A percentile compares a stretch with the other conserved stretches of the same genome.
These are phyloP conservation scores for Daphne laureola DNA, from an alignment of 441 rosid species.

Conservation along the genomic window DNA sequence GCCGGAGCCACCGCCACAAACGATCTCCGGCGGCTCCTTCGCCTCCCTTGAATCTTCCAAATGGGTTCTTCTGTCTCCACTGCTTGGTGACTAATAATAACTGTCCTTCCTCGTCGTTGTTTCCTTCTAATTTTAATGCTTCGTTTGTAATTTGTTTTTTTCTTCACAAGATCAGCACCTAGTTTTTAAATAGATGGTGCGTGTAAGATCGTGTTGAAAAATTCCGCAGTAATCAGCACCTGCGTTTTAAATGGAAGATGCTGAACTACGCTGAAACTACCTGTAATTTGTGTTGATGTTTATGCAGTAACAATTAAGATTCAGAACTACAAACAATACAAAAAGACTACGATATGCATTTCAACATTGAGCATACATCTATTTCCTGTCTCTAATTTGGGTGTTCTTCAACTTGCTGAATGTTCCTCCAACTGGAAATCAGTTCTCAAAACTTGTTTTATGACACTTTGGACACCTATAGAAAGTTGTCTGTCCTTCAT, in stretches of 20 bases:
- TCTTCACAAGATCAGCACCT: slow-evolving; percentile 6
- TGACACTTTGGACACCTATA: slow-evolving; percentile 35
- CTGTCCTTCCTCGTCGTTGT: slow-evolving; percentile 10
- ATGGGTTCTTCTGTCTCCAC: not conserved
- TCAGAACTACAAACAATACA: no score
- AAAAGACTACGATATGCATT: no score
- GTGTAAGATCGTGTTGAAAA: not conserved
- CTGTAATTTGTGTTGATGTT: no score
- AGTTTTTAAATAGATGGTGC: slow-evolving; percentile 4
- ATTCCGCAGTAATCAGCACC: no score
- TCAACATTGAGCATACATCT: no score
- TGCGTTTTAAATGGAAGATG: no score
- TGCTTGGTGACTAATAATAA: slow-evolving; percentile 4
- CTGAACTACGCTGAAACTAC: no score
- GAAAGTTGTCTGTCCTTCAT: slow-evolving; percentile 55
- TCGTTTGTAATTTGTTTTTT: not conserved
- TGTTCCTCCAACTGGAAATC: no score
- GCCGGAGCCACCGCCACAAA: slow-evolving; percentile 67
- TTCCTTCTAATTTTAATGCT: not conserved
- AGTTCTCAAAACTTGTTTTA: no score
- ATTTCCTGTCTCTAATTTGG: no score
- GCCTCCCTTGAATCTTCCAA: slow-evolving; percentile 36
- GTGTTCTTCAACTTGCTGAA: no score
- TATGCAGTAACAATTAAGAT: no score
- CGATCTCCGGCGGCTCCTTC: slow-evolving; percentile 54